Evolutionary conservation across 2,329 filamentous ascomycete genomes (phyloP), one percentile per base, ranked within the genome.

Genomic region (Pyrenochaeta sp.): DNA sequence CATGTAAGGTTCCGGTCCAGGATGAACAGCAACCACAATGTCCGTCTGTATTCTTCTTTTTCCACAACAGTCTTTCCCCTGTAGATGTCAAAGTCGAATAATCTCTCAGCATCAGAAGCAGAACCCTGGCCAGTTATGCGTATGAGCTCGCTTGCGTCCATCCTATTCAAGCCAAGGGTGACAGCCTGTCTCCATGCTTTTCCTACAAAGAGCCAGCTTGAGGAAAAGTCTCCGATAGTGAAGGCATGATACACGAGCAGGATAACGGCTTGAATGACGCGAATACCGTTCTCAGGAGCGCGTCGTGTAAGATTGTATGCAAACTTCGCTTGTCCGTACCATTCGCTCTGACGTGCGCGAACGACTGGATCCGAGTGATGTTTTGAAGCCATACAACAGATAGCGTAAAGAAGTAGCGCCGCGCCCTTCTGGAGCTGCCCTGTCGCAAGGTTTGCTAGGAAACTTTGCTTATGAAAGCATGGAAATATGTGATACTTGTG

Each of bases 111-210:
- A 17, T 23, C 23, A 7, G 19, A 6, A 8, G 19, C 18, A 8
- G 31, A 34, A 13, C 11, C 7, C 3, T 34, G 31, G 11, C 19
- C 9, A 2, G 19, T 21, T 15, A 22, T n/a, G 15, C 9, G 31
- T 20, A 36, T 36, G 15, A 40, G 32, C 14, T 47, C 35, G 3
- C 29, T 45, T 9, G 51, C 47, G 38, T 69, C 66, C 43, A 67
- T 52, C 4, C 58, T 54, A 38, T 69, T 67, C 28, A 68, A 41
- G 3, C 60, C 53, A 4, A 68, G 39, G 7, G 58, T 50, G 9
- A 59, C 61, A 3, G 51, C 58, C 39, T 69, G 65, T 29, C 65
- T 55, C 67, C 67, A 70, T 5, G 60, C 58, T 32, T 66, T 68
- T 6, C 63, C 67, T 13, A 69, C 28, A n/a, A 48, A 58, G 2